These are phyloP conservation scores for Penicillium goetzii DNA, from an alignment of 495 filamentous ascomycete species.

Conservation along the genomic window DNA sequence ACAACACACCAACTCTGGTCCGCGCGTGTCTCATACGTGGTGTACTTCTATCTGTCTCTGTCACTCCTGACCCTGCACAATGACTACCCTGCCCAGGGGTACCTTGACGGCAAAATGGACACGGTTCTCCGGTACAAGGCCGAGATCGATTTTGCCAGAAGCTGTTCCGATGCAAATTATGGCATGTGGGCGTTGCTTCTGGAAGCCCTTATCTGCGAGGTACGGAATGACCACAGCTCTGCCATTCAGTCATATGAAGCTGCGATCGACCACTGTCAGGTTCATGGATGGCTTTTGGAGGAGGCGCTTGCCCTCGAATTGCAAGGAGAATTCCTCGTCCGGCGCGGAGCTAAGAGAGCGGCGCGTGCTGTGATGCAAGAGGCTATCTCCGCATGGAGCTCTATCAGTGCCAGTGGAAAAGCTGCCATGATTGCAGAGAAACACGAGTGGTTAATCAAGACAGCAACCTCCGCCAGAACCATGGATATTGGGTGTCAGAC, in stretches of 20 bases:
- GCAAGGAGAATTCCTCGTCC: constrained; percentile 69
- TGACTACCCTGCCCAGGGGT: constrained; percentile 52
- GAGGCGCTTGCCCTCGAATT: constrained; percentile 81
- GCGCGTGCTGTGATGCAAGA: constrained; percentile 74
- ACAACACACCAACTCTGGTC: constrained; percentile 70
- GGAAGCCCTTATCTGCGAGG: constrained; percentile 72
- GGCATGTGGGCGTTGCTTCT: constrained; percentile 74
- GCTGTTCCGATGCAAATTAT: constrained; percentile 77
- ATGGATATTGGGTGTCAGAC: constrained; percentile 79
- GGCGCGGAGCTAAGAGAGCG: constrained; percentile 70
- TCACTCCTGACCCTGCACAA: constrained; percentile 65
- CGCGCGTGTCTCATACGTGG: constrained; percentile 64
- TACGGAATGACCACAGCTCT: constrained; percentile 61
- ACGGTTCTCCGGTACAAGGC: constrained; percentile 60
- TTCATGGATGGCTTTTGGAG: constrained; percentile 77
- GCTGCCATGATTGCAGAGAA: constrained; percentile 70
- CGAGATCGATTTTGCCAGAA: constrained; percentile 69
- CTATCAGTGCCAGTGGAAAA: constrained; percentile 75
- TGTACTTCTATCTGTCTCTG: constrained; percentile 71
- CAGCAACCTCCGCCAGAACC: constrained; percentile 61
- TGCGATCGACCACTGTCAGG: constrained; percentile 76
- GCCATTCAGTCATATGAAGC: constrained; percentile 72
- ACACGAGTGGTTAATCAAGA: constrained; percentile 71
- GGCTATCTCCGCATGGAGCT: constrained; percentile 71
- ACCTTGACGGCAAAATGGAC: constrained; percentile 58